Base-by-base conservation (phyloP, 1,139 yeast species). In the Saccharomyces hybrid region DNA sequence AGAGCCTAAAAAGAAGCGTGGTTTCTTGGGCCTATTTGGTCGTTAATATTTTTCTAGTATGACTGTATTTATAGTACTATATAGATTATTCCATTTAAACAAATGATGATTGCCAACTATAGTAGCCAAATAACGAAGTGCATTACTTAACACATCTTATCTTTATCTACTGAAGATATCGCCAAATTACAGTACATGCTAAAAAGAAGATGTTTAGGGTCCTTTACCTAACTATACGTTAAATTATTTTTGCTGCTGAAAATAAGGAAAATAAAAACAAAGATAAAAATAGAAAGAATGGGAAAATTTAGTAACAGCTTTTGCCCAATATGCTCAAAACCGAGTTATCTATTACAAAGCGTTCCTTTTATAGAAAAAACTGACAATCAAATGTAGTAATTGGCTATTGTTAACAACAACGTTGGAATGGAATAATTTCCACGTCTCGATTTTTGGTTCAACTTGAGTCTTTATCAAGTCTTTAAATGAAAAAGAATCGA, bases 11-110 rank as follows among this genome's bases (percentile, higher is more conserved):
- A 70, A 76, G 64, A 78, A 76, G 61, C 72, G 73, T 56, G 78
- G 81, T 3, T 72, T 79, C 58, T 75, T 79, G 61, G 81, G 82
- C 3, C 58, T 78, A 31, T 79, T 77, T 61, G 77, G 80, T 29
- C 73, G 75, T 57, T 65, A 58, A 52, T 46, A n/a, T 27, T 20
- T 46, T 47, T 20, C 6, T 47, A 47, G 29, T 29, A 13, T 29
- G 9, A n/a, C 9, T 47, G 25, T 47, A 14, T 14, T 27, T 27
- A 14, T 20, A 41, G 9, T 7, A 16, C n/a, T 41, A 28, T 29
- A 14, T 27, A 29, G 11, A 25, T 7, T 46, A 2, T 26, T 13
- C 28, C 28, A 23, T 38, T 20, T 4, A 16, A 20, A 16, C 6
- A 20, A 38, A 16, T 11, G 20, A 38, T 11, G 44, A 16, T 20